Evolutionary conservation across 768 basidiomycete genomes (phyloP).

Genomic region (Agrocybe chaxingu): DNA sequence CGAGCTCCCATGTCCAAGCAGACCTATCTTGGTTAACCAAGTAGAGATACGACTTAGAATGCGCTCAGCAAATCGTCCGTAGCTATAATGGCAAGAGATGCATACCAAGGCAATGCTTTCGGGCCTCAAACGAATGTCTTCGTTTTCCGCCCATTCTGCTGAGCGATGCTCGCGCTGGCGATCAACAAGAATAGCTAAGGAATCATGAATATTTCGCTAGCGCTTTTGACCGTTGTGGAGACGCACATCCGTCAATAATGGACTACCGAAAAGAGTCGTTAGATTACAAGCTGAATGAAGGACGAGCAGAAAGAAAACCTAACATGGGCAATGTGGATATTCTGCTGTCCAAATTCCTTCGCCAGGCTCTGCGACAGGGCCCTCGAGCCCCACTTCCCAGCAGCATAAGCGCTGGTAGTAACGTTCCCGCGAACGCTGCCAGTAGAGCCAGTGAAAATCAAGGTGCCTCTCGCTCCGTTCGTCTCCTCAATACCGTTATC

Average conservation of each 20-base stretch:
- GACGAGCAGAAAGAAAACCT: slow-evolving; percentile 31
- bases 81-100: not conserved
- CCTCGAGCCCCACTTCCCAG: slow-evolving; percentile 60
- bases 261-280: slow-evolving; percentile 34
- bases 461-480: slow-evolving; percentile 55
- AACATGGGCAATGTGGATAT: slow-evolving; percentile 77
- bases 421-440: slow-evolving; percentile 62
- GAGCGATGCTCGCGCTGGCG: slow-evolving; percentile 24
- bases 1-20: slow-evolving; percentile 79
- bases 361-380: slow-evolving; percentile 68
- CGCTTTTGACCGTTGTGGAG: not conserved
- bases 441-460: slow-evolving; percentile 75
- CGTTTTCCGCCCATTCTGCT: slow-evolving; percentile 40
- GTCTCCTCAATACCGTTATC: slow-evolving; percentile 46
- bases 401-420: slow-evolving; percentile 58
- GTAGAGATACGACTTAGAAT: slow-evolving; percentile 56
- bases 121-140: slow-evolving; percentile 50
- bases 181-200: slow-evolving; percentile 33
- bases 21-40: slow-evolving; percentile 71
- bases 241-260: slow-evolving; percentile 64
- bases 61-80: not conserved
- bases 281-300: not conserved
- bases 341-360: slow-evolving; percentile 71
- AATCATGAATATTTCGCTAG: no score
- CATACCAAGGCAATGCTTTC: slow-evolving; percentile 69